Evolutionary conservation across 2,329 filamentous ascomycete species (phyloP).

Genomic region (Claviceps africana): DNA sequence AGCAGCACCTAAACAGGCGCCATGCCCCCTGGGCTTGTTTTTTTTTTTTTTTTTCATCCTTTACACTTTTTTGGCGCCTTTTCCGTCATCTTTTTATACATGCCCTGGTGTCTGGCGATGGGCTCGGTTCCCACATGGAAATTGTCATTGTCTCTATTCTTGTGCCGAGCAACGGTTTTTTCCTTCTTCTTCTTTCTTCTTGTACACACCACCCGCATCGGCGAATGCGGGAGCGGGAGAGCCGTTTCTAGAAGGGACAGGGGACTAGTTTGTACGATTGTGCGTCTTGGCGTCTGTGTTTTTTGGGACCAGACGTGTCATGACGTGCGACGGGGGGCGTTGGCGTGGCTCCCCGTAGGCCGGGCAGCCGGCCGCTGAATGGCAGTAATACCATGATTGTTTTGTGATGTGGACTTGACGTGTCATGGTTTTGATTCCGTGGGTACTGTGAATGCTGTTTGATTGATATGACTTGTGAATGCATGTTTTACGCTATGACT

Average conservation of each 20-base stretch:
- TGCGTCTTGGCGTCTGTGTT: not conserved
- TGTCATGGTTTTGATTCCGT: too few relatives aligned
- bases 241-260: not conserved
- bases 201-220: not conserved
- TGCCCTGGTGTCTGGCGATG: not conserved
- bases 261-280: not conserved
- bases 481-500: too few relatives aligned
- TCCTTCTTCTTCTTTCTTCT: not conserved
- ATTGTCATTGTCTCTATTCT: too few relatives aligned
- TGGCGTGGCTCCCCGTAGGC: not conserved
- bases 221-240: not conserved
- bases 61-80: not conserved
- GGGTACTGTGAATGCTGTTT: too few relatives aligned
- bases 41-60: not conserved
- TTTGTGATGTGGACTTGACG: too few relatives aligned
- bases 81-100: not conserved
- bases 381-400: conserved; percentile 7
- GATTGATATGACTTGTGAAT: too few relatives aligned
- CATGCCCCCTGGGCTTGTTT: too few relatives aligned
- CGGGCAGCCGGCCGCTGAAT: conserved; percentile 4
- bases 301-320: not conserved
- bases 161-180: not conserved
- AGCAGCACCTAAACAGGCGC: not conserved
- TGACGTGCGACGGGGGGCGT: not conserved
- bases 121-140: not conserved